A percentile compares a stretch with the other conserved stretches of the same genome.
phyloP scores from a whole-genome alignment of 148 eudicot species.

The Chenopodium suecicum region DNA sequence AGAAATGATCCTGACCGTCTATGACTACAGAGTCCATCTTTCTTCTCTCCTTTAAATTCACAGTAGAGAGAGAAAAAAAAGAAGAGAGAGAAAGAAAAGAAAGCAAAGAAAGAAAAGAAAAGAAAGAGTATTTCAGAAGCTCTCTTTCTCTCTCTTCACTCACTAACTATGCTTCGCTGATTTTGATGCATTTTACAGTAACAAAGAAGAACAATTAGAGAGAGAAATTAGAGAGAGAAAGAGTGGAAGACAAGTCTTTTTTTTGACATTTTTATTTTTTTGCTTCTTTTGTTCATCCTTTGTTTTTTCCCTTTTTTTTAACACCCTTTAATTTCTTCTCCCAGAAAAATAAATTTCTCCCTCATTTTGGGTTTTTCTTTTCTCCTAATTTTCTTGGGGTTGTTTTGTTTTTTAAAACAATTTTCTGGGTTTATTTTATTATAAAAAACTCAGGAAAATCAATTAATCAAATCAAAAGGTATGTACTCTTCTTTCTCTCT shows the following conservation, averaged over 20 bases:
- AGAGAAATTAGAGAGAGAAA: slow-evolving; percentile 31
- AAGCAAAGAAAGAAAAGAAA: slow-evolving; percentile 4
- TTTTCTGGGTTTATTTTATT: not conserved
- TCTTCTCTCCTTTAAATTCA: not conserved
- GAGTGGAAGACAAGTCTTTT: slow-evolving; percentile 34
- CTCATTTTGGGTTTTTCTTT: slow-evolving; percentile 10
- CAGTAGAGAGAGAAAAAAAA: not conserved
- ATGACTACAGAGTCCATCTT: slow-evolving; percentile 31
- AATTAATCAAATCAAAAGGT: slow-evolving; percentile 7
- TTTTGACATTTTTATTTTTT: not conserved
- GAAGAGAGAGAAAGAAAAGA: slow-evolving; percentile 7
- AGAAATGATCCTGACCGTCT: slow-evolving; percentile 25
- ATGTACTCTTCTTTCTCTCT: not conserved
- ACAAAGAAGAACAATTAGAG: slow-evolving; percentile 15
- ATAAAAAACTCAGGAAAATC: not conserved
- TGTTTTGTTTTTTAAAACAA: not conserved
- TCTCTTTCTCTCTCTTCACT: slow-evolving; percentile 23
- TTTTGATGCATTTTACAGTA: slow-evolving; percentile 55
- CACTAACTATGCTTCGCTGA: slow-evolving; percentile 41
- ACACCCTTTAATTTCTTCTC: slow-evolving; percentile 14
- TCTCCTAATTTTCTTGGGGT: not conserved
- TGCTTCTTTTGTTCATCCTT: not conserved
- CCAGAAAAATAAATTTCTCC: slow-evolving; percentile 14
- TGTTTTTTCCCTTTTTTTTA: slow-evolving; percentile 6
- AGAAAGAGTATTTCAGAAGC: slow-evolving; percentile 58